Evolutionary conservation across 768 basidiomycete genomes (phyloP), one percentile per base, ranked within the genome.

Genomic region (Tylopilus intermedius): DNA sequence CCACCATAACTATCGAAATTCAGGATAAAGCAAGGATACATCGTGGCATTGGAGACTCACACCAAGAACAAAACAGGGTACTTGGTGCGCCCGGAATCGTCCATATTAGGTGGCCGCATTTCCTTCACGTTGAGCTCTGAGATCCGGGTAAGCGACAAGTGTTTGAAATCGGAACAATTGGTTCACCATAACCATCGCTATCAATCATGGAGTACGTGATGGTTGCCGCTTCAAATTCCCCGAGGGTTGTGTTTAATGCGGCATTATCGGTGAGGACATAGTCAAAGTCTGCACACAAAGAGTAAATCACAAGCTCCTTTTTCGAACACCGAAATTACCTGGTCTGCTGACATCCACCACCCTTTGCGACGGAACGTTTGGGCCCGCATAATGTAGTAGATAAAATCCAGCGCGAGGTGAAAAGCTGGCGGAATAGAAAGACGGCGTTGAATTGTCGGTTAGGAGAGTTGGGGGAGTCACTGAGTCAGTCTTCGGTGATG

Each of bases 61-160:
- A 95, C 90, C 41, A 80, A 76, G 76, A 98, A 93, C 27, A 99
- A 74, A 21, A 97, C 93, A 1, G 96, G 90, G 64, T 99, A 98
- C 67, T 95, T 94, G 8, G 88, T 91, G 41, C 90, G 83, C n/a
- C 96, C 96, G 21, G 91, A 87, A 61, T 89, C 85, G 61, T 99
- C 96, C 84, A 98, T 89, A 53, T 80, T 78, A 4, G 93, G 92
- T 15, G 96, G 96, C 14, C 91, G 82, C 59, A 95, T 80, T 72
- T 97, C 94, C 63, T 88, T 79, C 50, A 90, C 88, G 67, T 96
- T 96, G 50, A 97, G 73, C 62, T 91, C 92, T 94, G 60, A 35
- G 55, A 51, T 45, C 55, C 50, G 47, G 9, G 51, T 62, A 54
- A 67, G 58, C 57, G 57, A 59, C 50, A 45, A 42, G 45, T 43